Evolutionary conservation across 2,329 filamentous ascomycete species (phyloP).

Genomic region (Fusarium sp.): DNA sequence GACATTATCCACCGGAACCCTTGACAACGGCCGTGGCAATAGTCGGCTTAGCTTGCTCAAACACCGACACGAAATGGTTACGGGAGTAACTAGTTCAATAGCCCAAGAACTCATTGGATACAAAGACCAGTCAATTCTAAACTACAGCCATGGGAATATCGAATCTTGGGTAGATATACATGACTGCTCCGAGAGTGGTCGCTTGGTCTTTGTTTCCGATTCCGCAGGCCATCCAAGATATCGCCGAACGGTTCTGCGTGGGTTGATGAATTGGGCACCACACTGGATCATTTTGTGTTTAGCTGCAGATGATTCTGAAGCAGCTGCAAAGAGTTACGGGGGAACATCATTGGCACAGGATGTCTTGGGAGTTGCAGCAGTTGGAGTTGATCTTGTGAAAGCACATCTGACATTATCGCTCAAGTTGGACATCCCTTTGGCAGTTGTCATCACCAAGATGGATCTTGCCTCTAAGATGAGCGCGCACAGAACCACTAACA

Average conservation of each 20-base stretch:
- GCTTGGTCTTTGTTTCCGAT: slow-evolving; percentile 90
- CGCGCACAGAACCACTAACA: slow-evolving; percentile 77
- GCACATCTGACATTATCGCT: slow-evolving; percentile 89
- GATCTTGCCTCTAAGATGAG: slow-evolving; percentile 83
- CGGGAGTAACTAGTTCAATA: slow-evolving; percentile 93
- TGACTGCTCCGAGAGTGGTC: slow-evolving; percentile 77
- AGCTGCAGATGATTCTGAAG: slow-evolving; percentile 78
- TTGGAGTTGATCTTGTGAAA: slow-evolving; percentile 78
- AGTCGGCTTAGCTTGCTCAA: slow-evolving; percentile 89
- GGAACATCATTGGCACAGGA: slow-evolving; percentile 66
- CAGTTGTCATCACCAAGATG: slow-evolving; percentile 90
- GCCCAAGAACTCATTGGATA: slow-evolving; percentile 96
- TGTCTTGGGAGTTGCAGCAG: slow-evolving; percentile 62
- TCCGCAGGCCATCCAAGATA: slow-evolving; percentile 93
- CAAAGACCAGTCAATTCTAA: slow-evolving; percentile 72
- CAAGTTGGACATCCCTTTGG: slow-evolving; percentile 80
- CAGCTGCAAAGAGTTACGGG: slow-evolving; percentile 48
- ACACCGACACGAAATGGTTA: slow-evolving; percentile 92
- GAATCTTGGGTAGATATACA: slow-evolving; percentile 97
- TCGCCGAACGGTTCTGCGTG: slow-evolving; percentile 87
- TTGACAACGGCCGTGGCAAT: slow-evolving; percentile 93
- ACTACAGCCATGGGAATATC: slow-evolving; percentile 88
- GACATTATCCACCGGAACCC: slow-evolving; percentile 85
- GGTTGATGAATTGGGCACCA: slow-evolving; percentile 94
- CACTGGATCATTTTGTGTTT: slow-evolving; percentile 94